Evolutionary conservation across 805 yeast genomes (phyloP), one percentile per base, ranked within the genome.

Genomic region (Dipodascopsis uninucleata): DNA sequence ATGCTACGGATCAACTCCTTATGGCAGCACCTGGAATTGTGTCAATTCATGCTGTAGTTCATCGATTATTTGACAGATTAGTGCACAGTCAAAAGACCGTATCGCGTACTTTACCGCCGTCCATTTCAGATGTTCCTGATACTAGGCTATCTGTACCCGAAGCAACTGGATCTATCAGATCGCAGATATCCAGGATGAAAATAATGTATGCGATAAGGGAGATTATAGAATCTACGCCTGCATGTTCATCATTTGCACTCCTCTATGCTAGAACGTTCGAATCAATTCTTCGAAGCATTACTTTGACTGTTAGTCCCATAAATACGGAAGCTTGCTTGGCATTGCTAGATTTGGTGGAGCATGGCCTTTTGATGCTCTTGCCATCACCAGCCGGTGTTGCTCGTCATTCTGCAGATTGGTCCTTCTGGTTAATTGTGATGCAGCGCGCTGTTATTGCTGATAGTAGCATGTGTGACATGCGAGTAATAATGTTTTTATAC

Each of bases 401-500:
- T 8, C 51, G 54, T 20, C 52, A 62, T 9, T 50, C 52, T 2
- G 63, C 85, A 20, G 76, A 82, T 65, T 86, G 95, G 93, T 67
- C 69, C 39, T 85, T 87, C 58, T 86, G 95, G 95, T 61, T 82
- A 5, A 69, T 71, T 42, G 80, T 83, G 12, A 62, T 70, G 10
- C 65, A 75, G 47, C 68, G 76, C 45, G 75, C 85, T 80, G 61
- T 85, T n/a, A 58, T 68, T 5, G 77, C 86, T 5, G 78, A 77
- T 35, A 84, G 77, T 60, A 70, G 78, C 53, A 80, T 77, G 52
- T 72, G 75, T 18, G 78, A 83, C 49, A 66, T 82, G 17, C 76
- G 84, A 48, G 77, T 79, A 10, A 61, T 86, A 29, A 77, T 88
- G 3, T 72, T 80, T 44, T 61, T 86, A 42, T 85, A 79, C 66